Evolutionary conservation across 352 stramenopile species (phyloP), one percentile per base, ranked within the genome.

Genomic region (Globisporangium barbulae): DNA sequence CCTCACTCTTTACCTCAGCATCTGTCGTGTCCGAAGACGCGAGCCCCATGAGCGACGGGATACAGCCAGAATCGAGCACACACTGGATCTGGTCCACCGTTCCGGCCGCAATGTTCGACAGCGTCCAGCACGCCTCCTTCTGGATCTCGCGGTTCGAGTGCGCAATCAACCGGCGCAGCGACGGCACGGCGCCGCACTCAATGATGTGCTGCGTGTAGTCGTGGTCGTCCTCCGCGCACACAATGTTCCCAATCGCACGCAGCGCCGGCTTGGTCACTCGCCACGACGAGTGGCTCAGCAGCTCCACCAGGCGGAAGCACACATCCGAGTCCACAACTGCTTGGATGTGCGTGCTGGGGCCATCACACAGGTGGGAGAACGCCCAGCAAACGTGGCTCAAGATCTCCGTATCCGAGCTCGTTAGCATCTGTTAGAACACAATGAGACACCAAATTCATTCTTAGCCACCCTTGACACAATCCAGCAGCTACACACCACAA

Each of bases 191-290:
- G 53, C 92, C 88, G 69, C 94, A 98, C 72, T 99, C 95, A 59
- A 99, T 96, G 63, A 99, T 98, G 61, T 98, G 90, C 78, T 94
- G 85, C 64, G 85, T 94, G 68, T 95, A 95, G 72, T 95, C 86
- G 50, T 95, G 86, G 61, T 94, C 93, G 65, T 98, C 97, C 74
- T 99, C 97, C 3, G 96, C 97, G 69, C 96, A 99, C 42, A 99
- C 97, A 76, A 99, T 98, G 74, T 99, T 99, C n/a, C 97, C 97
- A 70, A 99, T 98, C 17, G 97, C 98, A 21, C 97, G 85, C 28
- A 99, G 71, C 5, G 97, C 97, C 13, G 97, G 97, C 68, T 99
- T 99, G 10, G 94, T 98, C 0, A 99, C 96, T 37, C 95, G 89
- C 88, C 96, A 99, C 47, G 87, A 98, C 64, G 68, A 97, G 78